Evolutionary conservation across 768 basidiomycete species (phyloP), one percentile per base, ranked within the genome.

Genomic region (Boletus coccyginus): DNA sequence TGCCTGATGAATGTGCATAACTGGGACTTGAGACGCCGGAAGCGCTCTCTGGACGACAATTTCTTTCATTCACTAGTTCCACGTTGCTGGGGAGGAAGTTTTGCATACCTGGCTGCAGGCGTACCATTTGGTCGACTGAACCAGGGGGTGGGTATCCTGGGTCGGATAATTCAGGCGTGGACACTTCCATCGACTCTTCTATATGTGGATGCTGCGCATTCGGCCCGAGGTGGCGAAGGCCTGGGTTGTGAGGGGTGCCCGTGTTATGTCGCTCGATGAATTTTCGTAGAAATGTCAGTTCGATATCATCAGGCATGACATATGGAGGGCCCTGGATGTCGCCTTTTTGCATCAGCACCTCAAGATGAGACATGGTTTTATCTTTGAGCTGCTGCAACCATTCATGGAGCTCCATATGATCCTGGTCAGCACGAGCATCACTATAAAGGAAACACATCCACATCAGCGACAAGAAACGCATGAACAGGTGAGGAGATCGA

Each of bases 321-420:
- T 91, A 91, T 24, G 90, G 88, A 3, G 90, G 90, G 17, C 90
- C 89, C 66, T 85, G 87, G 32, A 92, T 92, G 60, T 92, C 90
- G 66, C 88, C 88, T 66, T 91, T 90, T 68, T 91, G 90, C 87
- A 92, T 91, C 62, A 91, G 83, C 3, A 91, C 78, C 70, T 92
- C 90, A 44, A 92, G 78, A 73, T 92, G 88, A 46, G 88, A 88
- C 90, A 92, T 92, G 50, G 87, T 90, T 71, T 90, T 92, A 73
- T 92, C 90, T 70, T 92, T 92, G 63, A 92, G 77, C 69, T 91
- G 90, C 63, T 92, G 90, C 2, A 92, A 74, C 90, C 90, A 92
- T 67, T 92, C 90, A 64, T 92, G 90, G 21, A 92, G 74, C 67
- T 92, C 90, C 89, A 92, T 92, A 65, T 92, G 90, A 67, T 92